phyloP scores from a whole-genome alignment of 495 filamentous ascomycete species.

The Pyrenopolyporus hunteri region DNA sequence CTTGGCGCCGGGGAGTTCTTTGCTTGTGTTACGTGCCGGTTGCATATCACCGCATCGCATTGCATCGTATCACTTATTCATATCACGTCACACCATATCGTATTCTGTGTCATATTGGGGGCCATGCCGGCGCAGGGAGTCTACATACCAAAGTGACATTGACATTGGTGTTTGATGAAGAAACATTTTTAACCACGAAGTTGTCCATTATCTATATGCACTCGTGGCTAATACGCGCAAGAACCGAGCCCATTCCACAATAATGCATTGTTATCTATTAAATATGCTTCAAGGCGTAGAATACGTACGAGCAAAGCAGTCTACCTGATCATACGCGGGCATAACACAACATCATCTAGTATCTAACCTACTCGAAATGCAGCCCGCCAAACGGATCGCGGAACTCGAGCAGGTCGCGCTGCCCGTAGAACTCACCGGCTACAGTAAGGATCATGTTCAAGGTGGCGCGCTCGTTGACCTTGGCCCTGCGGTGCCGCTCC shows the following conservation, averaged over 20 bases:
- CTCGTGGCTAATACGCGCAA: no score
- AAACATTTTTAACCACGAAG: no score
- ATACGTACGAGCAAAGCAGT: background rate
- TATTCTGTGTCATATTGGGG: background rate
- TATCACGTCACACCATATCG: background rate
- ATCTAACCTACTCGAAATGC: conserved; percentile 31
- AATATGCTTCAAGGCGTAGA: no score
- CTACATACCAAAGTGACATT: background rate
- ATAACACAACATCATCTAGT: background rate
- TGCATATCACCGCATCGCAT: background rate
- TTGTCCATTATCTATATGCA: no score
- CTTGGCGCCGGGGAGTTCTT: conserved; percentile 4
- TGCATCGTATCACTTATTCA: background rate
- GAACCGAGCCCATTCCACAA: no score
- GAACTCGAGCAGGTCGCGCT: conserved; percentile 81
- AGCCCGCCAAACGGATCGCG: conserved; percentile 59
- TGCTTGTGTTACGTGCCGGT: background rate
- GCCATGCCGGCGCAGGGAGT: background rate
- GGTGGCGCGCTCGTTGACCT: conserved; percentile 60
- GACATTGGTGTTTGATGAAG: no score
- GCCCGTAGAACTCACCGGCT: conserved; percentile 88
- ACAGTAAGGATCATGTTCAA: conserved; percentile 93
- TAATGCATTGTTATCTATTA: no score
- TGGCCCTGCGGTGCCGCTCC: conserved; percentile 29
- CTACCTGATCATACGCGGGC: background rate